phyloP scores from a whole-genome alignment of 768 basidiomycete genomes.

The Lactarius psammicola region DNA sequence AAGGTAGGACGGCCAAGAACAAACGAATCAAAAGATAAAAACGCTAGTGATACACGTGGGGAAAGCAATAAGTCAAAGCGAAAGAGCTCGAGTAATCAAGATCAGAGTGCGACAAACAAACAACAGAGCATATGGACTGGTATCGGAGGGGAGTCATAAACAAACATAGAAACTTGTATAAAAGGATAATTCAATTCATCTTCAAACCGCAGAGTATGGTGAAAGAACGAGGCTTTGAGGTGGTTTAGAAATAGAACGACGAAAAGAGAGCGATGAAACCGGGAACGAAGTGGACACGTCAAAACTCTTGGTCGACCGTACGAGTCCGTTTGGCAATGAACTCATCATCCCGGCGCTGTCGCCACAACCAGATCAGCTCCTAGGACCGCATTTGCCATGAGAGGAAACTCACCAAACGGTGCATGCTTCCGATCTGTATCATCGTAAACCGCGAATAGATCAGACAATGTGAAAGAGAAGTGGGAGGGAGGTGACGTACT shows the following conservation, averaged over 20 bases:
- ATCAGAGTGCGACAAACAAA: neutral
- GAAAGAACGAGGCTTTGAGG: neutral
- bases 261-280: neutral
- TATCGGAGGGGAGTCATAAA: neutral
- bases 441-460: neutral
- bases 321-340: constrained; percentile 4
- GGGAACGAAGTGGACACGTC: neutral
- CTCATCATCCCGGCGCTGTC: constrained; percentile 7
- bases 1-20: neutral
- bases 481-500: neutral
- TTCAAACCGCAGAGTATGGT: neutral
- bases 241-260: neutral
- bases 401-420: constrained; percentile 8
- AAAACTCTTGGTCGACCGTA: neutral
- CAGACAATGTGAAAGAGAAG: neutral
- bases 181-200: neutral
- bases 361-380: neutral
- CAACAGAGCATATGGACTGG: neutral
- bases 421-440: constrained; percentile 9
- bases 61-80: neutral
- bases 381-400: neutral
- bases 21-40: neutral
- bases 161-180: neutral
- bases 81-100: neutral
- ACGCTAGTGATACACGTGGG: neutral